Base-by-base conservation (phyloP, 371 early-diverging fungal genomes). In the Actinomortierella wolfii region DNA sequence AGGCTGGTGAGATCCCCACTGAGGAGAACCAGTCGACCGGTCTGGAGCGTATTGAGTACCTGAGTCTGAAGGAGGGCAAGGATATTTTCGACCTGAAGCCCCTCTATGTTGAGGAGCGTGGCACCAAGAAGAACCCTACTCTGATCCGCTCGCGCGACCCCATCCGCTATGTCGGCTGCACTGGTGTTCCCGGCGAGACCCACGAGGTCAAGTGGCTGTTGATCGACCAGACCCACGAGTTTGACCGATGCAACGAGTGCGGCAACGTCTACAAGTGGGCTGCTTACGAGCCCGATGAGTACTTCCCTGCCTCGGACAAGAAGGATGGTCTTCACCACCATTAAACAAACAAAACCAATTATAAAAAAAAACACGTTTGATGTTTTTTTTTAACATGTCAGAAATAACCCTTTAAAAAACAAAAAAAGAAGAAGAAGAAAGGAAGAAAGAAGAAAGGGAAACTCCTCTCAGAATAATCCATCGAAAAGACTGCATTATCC, bases 231-330 rank as follows among this genome's bases (percentile, higher is more conserved):
- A 77, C 80, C 56, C 90, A 91, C 70, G 89, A 88, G 55, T 80
- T 92, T 64, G 94, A 96, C 78, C 93, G 97, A 67, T 98, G 98
- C 90, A 94, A 94, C 42, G 93, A 96, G 85, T 98, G 98, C 81
- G 98, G 97, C 76, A 88, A 83, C 76, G 89, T 86, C 55, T 94
- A 71, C 82, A 87, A 87, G 73, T 73, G 73, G 73, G 29, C 73
- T 59, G 67, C 67, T 23, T 73, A 73, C 43, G 63, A 62, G 60
- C 49, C 67, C 59, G 73, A 73, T 56, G 73, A 73, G 73, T 58
- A 59, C 73, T 73, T 73, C 67, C 47, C 47, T 21, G 24, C 47
- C 21, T 63, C 73, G 48, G 66, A 43, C 55, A 48, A 56, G 40
- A 48, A 54, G 28, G 21, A 47, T 24, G 21, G 24, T 24, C 20